Percentiles rank a stretch among this genome's conserved stretches.
Conservation (phyloP, 805 yeast genomes). For the Komagataella ulmi region DNA sequence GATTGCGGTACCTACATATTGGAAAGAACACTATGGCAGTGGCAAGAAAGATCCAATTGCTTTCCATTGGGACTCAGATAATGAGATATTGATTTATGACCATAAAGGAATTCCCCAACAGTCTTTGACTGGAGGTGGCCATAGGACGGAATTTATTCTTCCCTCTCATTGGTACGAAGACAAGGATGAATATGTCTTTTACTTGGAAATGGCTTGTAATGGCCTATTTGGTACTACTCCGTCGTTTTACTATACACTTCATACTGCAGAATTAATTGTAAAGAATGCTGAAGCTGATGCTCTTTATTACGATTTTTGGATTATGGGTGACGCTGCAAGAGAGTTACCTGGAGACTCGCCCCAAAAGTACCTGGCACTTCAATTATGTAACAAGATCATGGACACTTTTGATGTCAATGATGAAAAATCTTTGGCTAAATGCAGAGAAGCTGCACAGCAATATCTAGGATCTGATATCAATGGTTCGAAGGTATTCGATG, state of each 20-base stretch:
- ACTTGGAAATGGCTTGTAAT: conserved; percentile 84
- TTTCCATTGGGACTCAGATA: conserved; percentile 74
- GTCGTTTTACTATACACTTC: conserved; percentile 51
- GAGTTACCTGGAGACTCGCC: conserved; percentile 65
- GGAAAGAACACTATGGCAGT: conserved; percentile 18
- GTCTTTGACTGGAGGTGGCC: conserved; percentile 82
- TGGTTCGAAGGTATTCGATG: conserved; percentile 48
- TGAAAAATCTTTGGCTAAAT: conserved; percentile 36
- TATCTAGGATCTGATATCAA: conserved; percentile 58
- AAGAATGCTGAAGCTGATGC: conserved; percentile 76
- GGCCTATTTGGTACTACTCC: conserved; percentile 74
- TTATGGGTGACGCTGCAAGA: conserved; percentile 82
- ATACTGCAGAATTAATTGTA: conserved; percentile 62
- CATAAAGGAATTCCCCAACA: conserved; percentile 56
- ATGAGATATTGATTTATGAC: conserved; percentile 75
- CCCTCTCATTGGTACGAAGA: conserved; percentile 40
- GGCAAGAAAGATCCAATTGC: conserved; percentile 29
- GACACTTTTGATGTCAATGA: conserved; percentile 68
- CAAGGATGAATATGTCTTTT: conserved; percentile 48
- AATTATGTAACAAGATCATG: conserved; percentile 72
- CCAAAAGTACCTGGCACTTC: conserved; percentile 77
- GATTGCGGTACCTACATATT: conserved; percentile 47
- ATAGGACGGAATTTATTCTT: conserved; percentile 59
- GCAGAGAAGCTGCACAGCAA: conserved; percentile 52
- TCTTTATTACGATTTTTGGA: conserved; percentile 71